Evolutionary conservation across 768 basidiomycete genomes (phyloP).

Genomic region (Porpolomopsis calyptriformis): DNA sequence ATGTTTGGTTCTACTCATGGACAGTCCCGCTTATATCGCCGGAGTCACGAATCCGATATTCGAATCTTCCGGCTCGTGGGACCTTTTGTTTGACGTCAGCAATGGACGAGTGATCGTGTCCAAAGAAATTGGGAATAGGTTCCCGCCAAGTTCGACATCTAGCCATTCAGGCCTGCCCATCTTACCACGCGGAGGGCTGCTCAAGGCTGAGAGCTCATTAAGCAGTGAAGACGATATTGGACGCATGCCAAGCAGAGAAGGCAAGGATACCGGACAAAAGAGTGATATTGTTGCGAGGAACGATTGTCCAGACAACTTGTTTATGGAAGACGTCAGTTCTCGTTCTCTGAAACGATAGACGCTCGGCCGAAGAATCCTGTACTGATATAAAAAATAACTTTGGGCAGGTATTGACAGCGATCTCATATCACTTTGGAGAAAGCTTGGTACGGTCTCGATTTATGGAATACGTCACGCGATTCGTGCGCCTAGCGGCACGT

Average conservation of each 20-base stretch:
- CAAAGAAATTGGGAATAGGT: conserved; percentile 64
- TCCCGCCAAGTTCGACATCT: conserved; percentile 34
- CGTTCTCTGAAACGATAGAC: no score
- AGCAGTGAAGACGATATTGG: conserved; percentile 64
- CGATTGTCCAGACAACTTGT: conserved; percentile 68
- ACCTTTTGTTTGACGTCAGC: conserved; percentile 86
- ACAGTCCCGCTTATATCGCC: conserved; percentile 90
- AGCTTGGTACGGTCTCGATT: conserved; percentile 78
- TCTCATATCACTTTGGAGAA: conserved; percentile 90
- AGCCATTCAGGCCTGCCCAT: conserved; percentile 28
- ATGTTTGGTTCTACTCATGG: no score
- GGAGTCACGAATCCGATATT: conserved; percentile 98
- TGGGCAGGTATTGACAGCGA: conserved; percentile 67
- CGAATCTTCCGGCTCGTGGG: conserved; percentile 80
- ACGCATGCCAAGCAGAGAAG: conserved; percentile 27
- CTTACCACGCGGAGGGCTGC: conserved; percentile 45
- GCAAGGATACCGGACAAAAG: conserved; percentile 45
- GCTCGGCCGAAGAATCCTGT: no score
- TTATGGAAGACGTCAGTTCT: conserved; percentile 84
- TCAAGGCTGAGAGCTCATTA: conserved; percentile 53
- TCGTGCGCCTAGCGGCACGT: conserved; percentile 79
- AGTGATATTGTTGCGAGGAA: conserved; percentile 45
- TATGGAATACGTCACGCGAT: conserved; percentile 78
- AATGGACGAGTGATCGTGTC: conserved; percentile 78
- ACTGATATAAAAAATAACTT: background rate